phyloP scores from a whole-genome alignment of 208 protist species.

The Acanthamoeba castellanii region DNA sequence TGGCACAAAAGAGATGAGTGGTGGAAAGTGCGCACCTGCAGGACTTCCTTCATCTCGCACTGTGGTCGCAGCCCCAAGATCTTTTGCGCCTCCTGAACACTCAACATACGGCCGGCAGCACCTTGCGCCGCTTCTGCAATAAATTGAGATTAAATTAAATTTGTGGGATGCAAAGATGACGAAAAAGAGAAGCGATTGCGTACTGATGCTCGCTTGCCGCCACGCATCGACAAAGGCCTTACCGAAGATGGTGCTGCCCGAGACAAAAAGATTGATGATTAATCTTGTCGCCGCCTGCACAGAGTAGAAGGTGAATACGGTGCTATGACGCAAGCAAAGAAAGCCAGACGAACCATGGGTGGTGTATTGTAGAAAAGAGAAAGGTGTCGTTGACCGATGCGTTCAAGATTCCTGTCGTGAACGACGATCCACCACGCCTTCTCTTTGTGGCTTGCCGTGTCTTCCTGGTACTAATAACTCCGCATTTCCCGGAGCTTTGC shows the following conservation, averaged over 20 bases:
- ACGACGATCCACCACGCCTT: background rate
- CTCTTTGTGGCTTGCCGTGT: background rate
- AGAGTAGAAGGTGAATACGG: background rate
- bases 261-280: slow-evolving; percentile 54
- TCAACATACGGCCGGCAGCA: slow-evolving; percentile 4
- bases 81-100: slow-evolving; percentile 47
- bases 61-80: slow-evolving; percentile 29
- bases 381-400: background rate
- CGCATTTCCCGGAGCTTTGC: background rate
- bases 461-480: background rate
- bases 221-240: slow-evolving; percentile 70
- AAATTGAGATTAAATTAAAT: background rate
- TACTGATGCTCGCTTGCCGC: slow-evolving; percentile 70
- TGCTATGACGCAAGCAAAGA: background rate
- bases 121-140: slow-evolving; percentile 1
- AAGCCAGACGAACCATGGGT: background rate
- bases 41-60: background rate
- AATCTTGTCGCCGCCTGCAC: slow-evolving; percentile 21
- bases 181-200: background rate
- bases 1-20: background rate
- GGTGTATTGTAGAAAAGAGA: background rate
- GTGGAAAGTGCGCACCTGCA: slow-evolving; percentile 8
- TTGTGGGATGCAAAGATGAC: background rate
- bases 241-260: slow-evolving; percentile 58
- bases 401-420: background rate